Conservation (phyloP, 768 basidiomycete genomes). For the Amanita muscaria region DNA sequence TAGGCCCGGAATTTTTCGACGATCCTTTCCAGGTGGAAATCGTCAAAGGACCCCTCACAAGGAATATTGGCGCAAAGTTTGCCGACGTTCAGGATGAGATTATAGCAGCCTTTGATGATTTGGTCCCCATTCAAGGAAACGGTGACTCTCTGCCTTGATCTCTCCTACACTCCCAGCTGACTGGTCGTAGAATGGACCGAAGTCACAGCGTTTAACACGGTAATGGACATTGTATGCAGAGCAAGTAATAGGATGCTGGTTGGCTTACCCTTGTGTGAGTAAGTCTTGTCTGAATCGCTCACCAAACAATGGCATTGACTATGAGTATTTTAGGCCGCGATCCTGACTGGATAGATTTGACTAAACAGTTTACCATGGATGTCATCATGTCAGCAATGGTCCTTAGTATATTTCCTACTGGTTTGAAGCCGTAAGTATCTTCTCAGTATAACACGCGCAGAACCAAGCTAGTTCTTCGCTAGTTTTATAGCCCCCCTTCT, state of each 20-base stretch:
- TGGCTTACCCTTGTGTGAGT: too few species aligned
- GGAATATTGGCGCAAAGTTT: too few species aligned
- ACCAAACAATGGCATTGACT: constrained; percentile 15
- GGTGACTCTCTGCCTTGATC: not conserved
- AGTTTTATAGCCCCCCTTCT: constrained; percentile 14
- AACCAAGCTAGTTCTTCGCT: not conserved
- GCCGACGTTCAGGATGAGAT: too few species aligned
- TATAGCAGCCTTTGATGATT: too few species aligned
- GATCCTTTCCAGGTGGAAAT: too few species aligned
- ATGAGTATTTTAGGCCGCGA: too few species aligned
- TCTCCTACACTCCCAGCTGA: constrained; percentile 1
- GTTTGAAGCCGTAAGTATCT: constrained; percentile 14
- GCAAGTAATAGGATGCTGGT: too few species aligned
- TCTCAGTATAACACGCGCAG: not conserved
- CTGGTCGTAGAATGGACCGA: constrained; percentile 15
- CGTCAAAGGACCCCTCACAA: too few species aligned
- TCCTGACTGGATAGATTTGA: constrained; percentile 12
- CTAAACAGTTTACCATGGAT: constrained; percentile 13
- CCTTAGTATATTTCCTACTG: constrained; percentile 19
- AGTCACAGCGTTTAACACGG: constrained; percentile 10
- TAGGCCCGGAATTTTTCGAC: too few species aligned
- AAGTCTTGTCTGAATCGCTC: constrained; percentile 18
- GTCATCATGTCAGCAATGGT: constrained; percentile 14
- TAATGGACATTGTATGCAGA: constrained; percentile 17
- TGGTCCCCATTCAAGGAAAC: too few species aligned